Conservation (phyloP, 148 eudicot genomes). For the Camellia japonica region DNA sequence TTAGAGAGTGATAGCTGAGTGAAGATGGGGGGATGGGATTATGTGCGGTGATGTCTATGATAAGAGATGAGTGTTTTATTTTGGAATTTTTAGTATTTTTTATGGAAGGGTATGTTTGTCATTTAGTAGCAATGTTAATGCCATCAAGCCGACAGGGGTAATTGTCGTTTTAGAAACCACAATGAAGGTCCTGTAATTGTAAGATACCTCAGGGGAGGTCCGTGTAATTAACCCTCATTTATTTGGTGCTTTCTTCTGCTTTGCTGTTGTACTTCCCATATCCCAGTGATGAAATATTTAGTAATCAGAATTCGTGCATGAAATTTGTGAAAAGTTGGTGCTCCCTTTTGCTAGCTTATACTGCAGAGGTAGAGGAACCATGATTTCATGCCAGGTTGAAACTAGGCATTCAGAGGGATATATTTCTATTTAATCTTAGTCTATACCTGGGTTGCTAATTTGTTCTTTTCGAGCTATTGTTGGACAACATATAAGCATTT, state of each 20-base stretch:
- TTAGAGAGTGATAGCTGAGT: too few relatives aligned
- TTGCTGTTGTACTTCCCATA: neutral
- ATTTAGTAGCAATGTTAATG: too few relatives aligned
- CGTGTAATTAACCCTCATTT: too few relatives aligned
- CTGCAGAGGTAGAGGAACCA: conserved; percentile 33
- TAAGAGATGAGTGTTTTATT: too few relatives aligned
- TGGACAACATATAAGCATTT: neutral
- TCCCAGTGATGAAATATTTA: conserved; percentile 38
- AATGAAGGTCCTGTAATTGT: too few relatives aligned
- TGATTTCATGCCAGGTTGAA: conserved; percentile 21
- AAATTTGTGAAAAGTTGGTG: conserved; percentile 13
- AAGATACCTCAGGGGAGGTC: too few relatives aligned
- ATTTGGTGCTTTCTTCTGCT: neutral
- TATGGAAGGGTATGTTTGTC: too few relatives aligned
- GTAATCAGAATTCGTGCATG: conserved; percentile 32
- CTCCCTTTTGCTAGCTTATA: conserved; percentile 26
- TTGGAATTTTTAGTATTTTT: too few relatives aligned
- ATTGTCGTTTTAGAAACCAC: too few relatives aligned
- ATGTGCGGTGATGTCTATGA: too few relatives aligned
- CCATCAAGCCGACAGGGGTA: too few relatives aligned
- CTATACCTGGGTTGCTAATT: neutral
- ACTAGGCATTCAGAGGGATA: conserved; percentile 39
- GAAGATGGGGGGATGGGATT: too few relatives aligned
- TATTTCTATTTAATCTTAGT: neutral
- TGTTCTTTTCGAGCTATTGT: neutral